Conservation (phyloP, 2,329 filamentous ascomycete species). For the Hypoxylon sp. region DNA sequence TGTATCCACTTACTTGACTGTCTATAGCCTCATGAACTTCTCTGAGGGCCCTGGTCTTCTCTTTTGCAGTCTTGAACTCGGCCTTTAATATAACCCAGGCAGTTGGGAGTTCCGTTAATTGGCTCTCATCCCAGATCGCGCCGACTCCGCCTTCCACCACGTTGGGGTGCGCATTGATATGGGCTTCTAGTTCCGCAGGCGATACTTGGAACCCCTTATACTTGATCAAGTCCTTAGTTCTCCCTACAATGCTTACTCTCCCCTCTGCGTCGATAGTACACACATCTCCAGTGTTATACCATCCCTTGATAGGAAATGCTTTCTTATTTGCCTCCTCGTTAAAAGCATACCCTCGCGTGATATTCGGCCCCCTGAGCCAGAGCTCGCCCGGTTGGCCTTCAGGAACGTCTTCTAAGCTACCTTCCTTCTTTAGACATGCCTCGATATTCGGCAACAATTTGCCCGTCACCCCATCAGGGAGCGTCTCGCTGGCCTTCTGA, state of each 20-base stretch:
- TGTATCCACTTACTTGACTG: constrained; percentile 59
- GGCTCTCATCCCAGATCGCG: constrained; percentile 56
- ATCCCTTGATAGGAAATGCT: constrained; percentile 57
- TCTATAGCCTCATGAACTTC: constrained; percentile 55
- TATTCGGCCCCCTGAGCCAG: constrained; percentile 61
- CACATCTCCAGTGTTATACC: constrained; percentile 64
- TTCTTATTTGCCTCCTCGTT: constrained; percentile 57
- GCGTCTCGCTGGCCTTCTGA: constrained; percentile 54
- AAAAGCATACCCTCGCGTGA: constrained; percentile 60
- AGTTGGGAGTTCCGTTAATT: constrained; percentile 58
- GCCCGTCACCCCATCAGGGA: constrained; percentile 56
- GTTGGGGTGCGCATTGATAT: constrained; percentile 56
- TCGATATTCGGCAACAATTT: constrained; percentile 58
- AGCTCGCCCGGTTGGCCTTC: constrained; percentile 59
- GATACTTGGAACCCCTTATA: constrained; percentile 61
- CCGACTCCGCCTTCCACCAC: constrained; percentile 57
- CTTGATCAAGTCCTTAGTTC: constrained; percentile 61
- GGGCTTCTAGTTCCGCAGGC: constrained; percentile 57
- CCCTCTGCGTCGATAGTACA: constrained; percentile 56
- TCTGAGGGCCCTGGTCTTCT: constrained; percentile 46
- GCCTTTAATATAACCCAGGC: constrained; percentile 57
- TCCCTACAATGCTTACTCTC: constrained; percentile 56
- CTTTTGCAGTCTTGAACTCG: constrained; percentile 39
- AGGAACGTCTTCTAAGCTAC: constrained; percentile 55
- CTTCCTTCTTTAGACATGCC: constrained; percentile 58